A percentile compares a stretch with the other conserved stretches of the same genome.
phyloP scores from a whole-genome alignment of 2,329 filamentous ascomycete genomes.

The Volutella citrinella region DNA sequence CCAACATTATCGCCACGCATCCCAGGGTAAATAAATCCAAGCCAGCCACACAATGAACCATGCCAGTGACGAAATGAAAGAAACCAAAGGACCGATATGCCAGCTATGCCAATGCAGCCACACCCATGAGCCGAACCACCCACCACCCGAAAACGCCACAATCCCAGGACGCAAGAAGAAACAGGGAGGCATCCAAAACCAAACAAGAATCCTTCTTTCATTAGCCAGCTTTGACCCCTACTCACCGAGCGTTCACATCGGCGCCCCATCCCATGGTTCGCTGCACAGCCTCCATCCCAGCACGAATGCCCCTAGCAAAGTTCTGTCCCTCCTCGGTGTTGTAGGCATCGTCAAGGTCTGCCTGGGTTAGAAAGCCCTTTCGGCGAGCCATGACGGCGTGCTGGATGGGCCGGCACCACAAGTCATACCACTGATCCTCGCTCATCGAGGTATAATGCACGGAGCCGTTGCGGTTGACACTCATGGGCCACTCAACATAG shows the following conservation, averaged over 20 bases:
- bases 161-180: too few species aligned
- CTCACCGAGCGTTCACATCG: conserved; percentile 10
- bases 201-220: too few species aligned
- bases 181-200: conserved; percentile 1
- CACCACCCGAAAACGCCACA: too few species aligned
- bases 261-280: conserved; percentile 52
- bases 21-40: too few species aligned
- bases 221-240: too few species aligned
- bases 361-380: conserved; percentile 53
- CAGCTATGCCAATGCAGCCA: too few species aligned
- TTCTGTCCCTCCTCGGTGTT: conserved; percentile 33
- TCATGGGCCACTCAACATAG: conserved; percentile 53
- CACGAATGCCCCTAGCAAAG: conserved; percentile 44
- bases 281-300: conserved; percentile 50
- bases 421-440: conserved; percentile 59
- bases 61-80: too few species aligned
- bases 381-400: conserved; percentile 57
- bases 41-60: too few species aligned
- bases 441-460: conserved; percentile 52
- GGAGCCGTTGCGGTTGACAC: conserved; percentile 27
- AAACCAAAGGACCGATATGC: too few species aligned
- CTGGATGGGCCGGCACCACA: conserved; percentile 60
- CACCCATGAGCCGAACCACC: too few species aligned
- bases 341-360: conserved; percentile 48
- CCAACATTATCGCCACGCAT: too few species aligned